Conservation (phyloP, 257 asterid genomes). For the Penstemon davidsonii region DNA sequence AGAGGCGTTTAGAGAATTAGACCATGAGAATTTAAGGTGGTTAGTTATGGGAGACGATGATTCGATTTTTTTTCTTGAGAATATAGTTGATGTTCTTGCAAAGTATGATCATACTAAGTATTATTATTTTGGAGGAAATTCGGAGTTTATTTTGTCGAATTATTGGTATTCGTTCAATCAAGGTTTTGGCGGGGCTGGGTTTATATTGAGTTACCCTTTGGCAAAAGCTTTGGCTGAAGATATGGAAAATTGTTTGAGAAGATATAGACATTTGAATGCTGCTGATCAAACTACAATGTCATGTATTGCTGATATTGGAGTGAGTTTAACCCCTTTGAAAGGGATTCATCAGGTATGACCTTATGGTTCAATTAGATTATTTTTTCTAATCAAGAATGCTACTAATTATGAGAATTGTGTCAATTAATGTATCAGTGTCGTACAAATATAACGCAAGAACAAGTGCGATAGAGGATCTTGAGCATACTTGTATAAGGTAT, state of each 20-base stretch:
- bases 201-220: slow-evolving; percentile 53
- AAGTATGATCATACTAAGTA: slow-evolving; percentile 48
- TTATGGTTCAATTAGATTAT: too few species aligned
- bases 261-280: slow-evolving; percentile 40
- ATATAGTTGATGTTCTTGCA: slow-evolving; percentile 42
- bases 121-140: slow-evolving; percentile 51
- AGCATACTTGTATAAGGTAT: too few species aligned
- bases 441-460: too few species aligned
- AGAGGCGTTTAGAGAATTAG: slow-evolving; percentile 42
- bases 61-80: slow-evolving; percentile 46
- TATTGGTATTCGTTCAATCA: slow-evolving; percentile 46
- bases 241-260: slow-evolving; percentile 42
- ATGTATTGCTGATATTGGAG: slow-evolving; percentile 60
- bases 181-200: slow-evolving; percentile 66
- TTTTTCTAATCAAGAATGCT: too few species aligned
- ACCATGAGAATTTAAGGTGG: slow-evolving; percentile 46
- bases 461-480: too few species aligned
- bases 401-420: too few species aligned
- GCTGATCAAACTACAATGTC: slow-evolving; percentile 53
- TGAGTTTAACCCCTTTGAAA: slow-evolving; percentile 35
- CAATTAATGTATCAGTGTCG: too few species aligned
- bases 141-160: slow-evolving; percentile 53
- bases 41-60: slow-evolving; percentile 71
- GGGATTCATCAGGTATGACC: slow-evolving; percentile 57
- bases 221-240: slow-evolving; percentile 46